Evolutionary conservation across 306 rosid species (phyloP).

Genomic region (Morella rubra): DNA sequence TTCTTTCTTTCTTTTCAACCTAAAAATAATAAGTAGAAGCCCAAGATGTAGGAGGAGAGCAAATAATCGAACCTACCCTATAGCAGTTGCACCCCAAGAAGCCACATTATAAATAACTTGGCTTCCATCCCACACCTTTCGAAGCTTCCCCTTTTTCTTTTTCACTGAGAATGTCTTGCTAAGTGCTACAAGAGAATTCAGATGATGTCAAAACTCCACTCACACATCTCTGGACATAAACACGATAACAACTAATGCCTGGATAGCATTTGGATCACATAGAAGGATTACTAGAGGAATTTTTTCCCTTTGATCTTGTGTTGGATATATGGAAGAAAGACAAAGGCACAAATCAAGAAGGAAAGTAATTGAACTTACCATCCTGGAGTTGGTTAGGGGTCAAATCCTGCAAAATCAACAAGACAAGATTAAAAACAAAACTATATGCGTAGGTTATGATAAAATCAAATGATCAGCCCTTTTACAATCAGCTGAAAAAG

Average conservation of each 20-base stretch:
- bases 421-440: too few relatives aligned
- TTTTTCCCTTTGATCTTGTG: constrained; percentile 20
- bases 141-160: constrained; percentile 91
- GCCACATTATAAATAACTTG: constrained; percentile 93
- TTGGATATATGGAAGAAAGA: constrained; percentile 6
- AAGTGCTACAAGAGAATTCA: constrained; percentile 56
- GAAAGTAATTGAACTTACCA: constrained; percentile 49
- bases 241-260: constrained; percentile 12
- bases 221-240: background rate
- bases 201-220: constrained; percentile 37
- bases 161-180: constrained; percentile 90
- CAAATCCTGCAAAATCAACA: constrained; percentile 69
- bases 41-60: background rate
- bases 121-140: constrained; percentile 98
- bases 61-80: constrained; percentile 61
- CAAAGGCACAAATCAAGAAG: background rate
- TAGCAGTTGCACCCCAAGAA: constrained; percentile 97
- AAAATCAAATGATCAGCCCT: too few relatives aligned
- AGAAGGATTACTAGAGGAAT: background rate
- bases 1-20: too few relatives aligned
- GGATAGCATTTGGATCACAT: constrained; percentile 7
- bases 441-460: too few relatives aligned
- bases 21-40: too few relatives aligned
- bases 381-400: constrained; percentile 92
- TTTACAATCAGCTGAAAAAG: too few relatives aligned